Evolutionary conservation across 78 protist species (phyloP), one percentile per base, ranked within the genome.

Genomic region (Guillardia theta): DNA sequence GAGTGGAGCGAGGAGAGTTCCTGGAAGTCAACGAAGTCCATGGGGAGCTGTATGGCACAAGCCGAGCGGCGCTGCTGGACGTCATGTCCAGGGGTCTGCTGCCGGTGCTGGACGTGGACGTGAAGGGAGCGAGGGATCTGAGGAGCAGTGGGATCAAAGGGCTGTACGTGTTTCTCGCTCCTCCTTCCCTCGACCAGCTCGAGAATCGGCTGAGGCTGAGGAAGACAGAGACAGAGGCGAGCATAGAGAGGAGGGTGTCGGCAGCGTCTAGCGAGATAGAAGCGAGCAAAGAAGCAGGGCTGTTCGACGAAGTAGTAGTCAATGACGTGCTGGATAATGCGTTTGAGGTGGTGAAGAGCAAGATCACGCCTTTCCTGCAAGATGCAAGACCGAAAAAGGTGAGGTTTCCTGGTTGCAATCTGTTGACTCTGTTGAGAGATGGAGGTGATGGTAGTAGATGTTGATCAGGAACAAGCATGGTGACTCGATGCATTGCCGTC

Each of bases 81-180:
- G 94, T 93, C 43, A 0, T 24, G 19, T 27, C 4, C 50, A 6
- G 37, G 76, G 88, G 88, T 37, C 27, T 37, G 94, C 10, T 77
- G 30, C 76, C 92, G 92, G 8, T 93, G 18, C 94, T 93, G 53
- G 94, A 93, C 90, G 47, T 93, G 77, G 94, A 93, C 88, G 88
- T 70, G 39, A 88, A 93, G 94, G 94, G 90, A 27, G 39, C 53
- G 53, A 44, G 90, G 90, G 10, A 18, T 0, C 12, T 12, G n/a
- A 46, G 90, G 22, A 18, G 24, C 22, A 50, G 37, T 48, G 18
- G 24, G 22, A 36, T 88, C 3, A 30, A 8, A 4, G 76, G 43
- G n/a, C 10, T 15, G 22, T 93, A n/a, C 94, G 27, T 64, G 54
- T 93, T 93, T 48, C 10, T 93, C 70, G 62, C 88, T 47, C 94